These are phyloP conservation scores for Platanus orientalis DNA, from an alignment of 164 flowering plant species.

Conservation along the genomic window DNA sequence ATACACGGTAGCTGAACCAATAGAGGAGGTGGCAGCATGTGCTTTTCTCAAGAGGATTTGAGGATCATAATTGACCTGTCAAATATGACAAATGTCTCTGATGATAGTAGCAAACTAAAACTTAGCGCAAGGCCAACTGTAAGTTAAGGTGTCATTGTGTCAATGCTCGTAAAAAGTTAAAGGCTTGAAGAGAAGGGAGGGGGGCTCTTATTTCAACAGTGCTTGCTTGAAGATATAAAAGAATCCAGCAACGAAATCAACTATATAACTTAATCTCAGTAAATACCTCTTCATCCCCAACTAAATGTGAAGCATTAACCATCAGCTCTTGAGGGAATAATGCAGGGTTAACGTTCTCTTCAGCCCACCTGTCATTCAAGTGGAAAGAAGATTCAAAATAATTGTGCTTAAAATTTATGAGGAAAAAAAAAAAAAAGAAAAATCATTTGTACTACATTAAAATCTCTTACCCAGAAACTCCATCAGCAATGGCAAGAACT, in stretches of 20 bases:
- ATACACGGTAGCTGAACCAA: constrained; percentile 93
- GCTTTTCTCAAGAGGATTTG: constrained; percentile 66
- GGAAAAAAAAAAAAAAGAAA: too few species aligned
- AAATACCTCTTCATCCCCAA: constrained; percentile 72
- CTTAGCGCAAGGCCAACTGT: too few species aligned
- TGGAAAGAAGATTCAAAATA: neutral
- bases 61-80: constrained; percentile 72
- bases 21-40: constrained; percentile 78
- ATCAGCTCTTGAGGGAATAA: constrained; percentile 69
- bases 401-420: neutral
- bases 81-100: constrained; percentile 7
- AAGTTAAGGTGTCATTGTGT: too few species aligned
- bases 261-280: neutral
- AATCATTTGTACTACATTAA: neutral
- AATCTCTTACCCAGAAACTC: constrained; percentile 79
- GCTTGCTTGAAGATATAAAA: too few species aligned
- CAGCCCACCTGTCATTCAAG: constrained; percentile 72
- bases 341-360: constrained; percentile 78
- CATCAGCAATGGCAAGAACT: constrained; percentile 88
- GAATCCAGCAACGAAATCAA: too few species aligned
- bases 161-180: too few species aligned
- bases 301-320: constrained; percentile 56
- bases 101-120: constrained; percentile 7
- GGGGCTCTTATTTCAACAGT: too few species aligned
- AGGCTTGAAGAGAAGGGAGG: too few species aligned